A percentile compares a stretch with the other conserved stretches of the same genome.
Conservation (phyloP, 352 stramenopile species). For the Hyaloperonospora brassicae region DNA sequence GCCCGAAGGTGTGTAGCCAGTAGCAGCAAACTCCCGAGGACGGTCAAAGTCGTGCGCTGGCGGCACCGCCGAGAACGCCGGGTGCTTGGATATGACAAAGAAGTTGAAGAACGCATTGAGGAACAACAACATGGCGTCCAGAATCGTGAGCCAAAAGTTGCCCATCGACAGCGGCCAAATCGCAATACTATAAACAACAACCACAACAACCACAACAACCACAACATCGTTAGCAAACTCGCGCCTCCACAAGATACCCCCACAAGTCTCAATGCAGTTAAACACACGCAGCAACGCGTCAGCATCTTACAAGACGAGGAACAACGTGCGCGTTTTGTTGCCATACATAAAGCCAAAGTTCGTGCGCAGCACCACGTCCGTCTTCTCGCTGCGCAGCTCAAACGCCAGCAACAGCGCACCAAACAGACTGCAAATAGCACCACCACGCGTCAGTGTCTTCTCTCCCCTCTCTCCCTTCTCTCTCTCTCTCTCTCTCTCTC, state of each 20-base stretch:
- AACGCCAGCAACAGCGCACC: constrained; percentile 69
- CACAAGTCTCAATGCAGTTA: neutral
- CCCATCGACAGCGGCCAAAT: constrained; percentile 87
- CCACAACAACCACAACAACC: constrained; percentile 45
- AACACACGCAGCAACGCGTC: neutral
- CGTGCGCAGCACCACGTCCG: constrained; percentile 65
- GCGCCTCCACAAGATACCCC: neutral
- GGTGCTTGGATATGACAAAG: constrained; percentile 82
- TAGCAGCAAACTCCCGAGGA: constrained; percentile 7
- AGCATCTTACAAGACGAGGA: constrained; percentile 78
- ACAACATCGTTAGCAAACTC: constrained; percentile 22
- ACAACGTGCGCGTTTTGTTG: constrained; percentile 83
- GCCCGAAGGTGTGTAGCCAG: constrained; percentile 15
- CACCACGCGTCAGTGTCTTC: neutral
- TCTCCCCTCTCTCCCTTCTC: neutral
- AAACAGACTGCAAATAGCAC: constrained; percentile 60
- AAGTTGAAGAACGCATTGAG: constrained; percentile 89
- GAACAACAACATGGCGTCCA: constrained; percentile 83
- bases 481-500: constrained; percentile 1
- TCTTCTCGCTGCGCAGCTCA: constrained; percentile 76
- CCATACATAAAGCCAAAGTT: constrained; percentile 90
- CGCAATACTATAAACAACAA: constrained; percentile 47
- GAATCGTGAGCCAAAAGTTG: constrained; percentile 85
- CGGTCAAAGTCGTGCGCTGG: constrained; percentile 22
- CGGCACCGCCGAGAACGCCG: constrained; percentile 44